phyloP scores from a whole-genome alignment of 805 yeast genomes.

The Metschnikowia continentalis region DNA sequence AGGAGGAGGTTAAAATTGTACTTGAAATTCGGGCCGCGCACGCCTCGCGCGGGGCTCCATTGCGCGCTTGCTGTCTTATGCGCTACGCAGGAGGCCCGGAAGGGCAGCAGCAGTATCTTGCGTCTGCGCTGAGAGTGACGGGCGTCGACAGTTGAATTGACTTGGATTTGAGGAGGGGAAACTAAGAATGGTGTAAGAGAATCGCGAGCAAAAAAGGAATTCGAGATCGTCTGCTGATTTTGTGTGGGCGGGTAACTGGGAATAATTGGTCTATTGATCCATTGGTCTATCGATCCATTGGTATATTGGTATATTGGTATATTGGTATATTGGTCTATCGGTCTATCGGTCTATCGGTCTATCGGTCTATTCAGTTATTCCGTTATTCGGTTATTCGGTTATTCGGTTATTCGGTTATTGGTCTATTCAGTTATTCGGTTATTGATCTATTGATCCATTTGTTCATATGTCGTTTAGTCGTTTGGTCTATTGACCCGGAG shows the following conservation, averaged over 20 bases:
- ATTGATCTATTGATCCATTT: not conserved
- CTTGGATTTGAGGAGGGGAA: no score
- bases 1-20: not conserved
- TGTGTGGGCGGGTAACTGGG: not conserved
- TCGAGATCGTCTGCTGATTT: not conserved
- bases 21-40: conserved; percentile 1
- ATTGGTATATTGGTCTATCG: no score
- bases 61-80: not conserved
- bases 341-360: no score
- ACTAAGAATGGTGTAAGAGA: no score
- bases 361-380: no score
- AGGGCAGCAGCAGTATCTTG: not conserved
- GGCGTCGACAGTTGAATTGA: not conserved
- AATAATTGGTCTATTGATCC: not conserved
- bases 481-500: not conserved
- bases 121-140: not conserved
- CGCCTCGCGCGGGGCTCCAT: not conserved
- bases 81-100: not conserved
- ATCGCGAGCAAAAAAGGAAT: not conserved
- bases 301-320: not conserved
- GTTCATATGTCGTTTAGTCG: not conserved
- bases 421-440: no score
- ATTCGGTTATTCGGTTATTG: no score
- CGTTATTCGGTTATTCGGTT: no score
- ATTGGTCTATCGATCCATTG: no score